Percentiles rank a stretch among this genome's conserved stretches.
These are phyloP conservation scores for Tricholoma flavovirens DNA, from an alignment of 768 basidiomycete genomes.

Conservation along the genomic window DNA sequence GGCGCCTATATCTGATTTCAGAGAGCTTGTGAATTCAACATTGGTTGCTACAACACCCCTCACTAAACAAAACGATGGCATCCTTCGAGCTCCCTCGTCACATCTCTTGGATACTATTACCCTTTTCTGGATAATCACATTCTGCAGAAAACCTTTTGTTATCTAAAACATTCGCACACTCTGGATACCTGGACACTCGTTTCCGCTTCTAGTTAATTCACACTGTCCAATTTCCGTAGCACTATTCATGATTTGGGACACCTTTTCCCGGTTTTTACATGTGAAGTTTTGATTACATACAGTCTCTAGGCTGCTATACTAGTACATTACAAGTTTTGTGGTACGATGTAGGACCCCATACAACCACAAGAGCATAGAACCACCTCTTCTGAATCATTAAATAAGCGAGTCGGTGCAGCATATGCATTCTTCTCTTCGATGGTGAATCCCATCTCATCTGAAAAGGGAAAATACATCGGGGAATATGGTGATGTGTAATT, in stretches of 20 bases:
- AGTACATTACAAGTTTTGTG: neutral
- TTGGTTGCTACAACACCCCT: neutral
- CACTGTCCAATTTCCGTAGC: neutral
- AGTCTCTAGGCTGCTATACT: neutral
- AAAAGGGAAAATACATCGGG: slow-evolving; percentile 8
- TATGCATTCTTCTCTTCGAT: neutral
- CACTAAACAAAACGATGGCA: neutral
- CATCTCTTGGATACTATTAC: neutral
- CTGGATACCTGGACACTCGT: neutral
- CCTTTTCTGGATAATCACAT: neutral
- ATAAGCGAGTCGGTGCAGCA: slow-evolving; percentile 4
- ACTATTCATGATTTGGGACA: neutral
- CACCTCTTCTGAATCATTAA: slow-evolving; percentile 3
- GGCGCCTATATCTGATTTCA: neutral
- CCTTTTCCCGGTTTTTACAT: neutral
- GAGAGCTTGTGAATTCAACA: neutral
- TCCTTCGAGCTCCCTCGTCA: neutral
- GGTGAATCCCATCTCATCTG: slow-evolving; percentile 1
- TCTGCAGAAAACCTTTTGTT: neutral
- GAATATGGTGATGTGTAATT: slow-evolving; percentile 15
- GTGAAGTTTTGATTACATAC: neutral
- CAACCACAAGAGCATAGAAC: slow-evolving; percentile 20
- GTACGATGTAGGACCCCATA: neutral
- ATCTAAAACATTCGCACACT: neutral
- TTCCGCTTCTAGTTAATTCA: neutral